These are phyloP conservation scores for Termitomyces sp. DNA, from an alignment of 768 basidiomycete genomes.

Conservation along the genomic window DNA sequence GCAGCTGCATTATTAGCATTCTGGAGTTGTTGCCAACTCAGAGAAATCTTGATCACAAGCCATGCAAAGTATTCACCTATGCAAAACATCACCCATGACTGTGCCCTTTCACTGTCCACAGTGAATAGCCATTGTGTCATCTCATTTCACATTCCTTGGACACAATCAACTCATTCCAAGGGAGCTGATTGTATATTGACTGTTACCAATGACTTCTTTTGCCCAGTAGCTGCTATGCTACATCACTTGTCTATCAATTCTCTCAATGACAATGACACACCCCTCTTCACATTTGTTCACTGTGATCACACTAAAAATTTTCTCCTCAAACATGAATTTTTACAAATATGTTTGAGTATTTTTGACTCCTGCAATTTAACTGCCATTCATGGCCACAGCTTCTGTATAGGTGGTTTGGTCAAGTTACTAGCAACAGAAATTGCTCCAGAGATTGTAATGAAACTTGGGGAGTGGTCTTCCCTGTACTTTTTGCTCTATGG, in stretches of 20 bases:
- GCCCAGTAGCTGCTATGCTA: constrained; percentile 17
- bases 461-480: not conserved
- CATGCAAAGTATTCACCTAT: not conserved
- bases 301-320: too few relatives aligned
- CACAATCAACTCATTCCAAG: constrained; percentile 6
- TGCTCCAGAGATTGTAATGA: not conserved
- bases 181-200: constrained; percentile 16
- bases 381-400: not conserved
- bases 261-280: not conserved
- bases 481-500: not conserved
- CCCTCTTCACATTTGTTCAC: constrained; percentile 10
- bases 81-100: not conserved
- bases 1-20: constrained; percentile 14
- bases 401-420: not conserved
- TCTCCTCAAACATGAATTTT: not conserved
- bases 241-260: constrained; percentile 14
- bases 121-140: not conserved
- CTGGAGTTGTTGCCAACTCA: not conserved
- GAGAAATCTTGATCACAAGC: not conserved
- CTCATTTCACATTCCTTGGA: constrained; percentile 18
- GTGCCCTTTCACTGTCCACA: not conserved
- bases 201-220: constrained; percentile 8
- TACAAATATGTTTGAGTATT: not conserved
- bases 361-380: not conserved
- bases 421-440: not conserved